phyloP scores from a whole-genome alignment of 352 stramenopile species.

The Phytophthora constricta region DNA sequence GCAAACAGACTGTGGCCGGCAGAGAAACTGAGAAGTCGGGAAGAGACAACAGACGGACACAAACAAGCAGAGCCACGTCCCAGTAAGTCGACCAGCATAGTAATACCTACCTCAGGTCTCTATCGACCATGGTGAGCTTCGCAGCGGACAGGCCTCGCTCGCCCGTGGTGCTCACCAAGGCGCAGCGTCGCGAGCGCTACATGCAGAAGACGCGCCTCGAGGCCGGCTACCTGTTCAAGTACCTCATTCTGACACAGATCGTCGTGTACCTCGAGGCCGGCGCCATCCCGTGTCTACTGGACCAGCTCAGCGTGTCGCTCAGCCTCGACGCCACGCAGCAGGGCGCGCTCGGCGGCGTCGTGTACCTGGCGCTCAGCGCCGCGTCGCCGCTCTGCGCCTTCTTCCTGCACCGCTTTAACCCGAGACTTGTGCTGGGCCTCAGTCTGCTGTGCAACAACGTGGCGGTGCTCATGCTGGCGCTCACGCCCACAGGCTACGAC shows the following conservation, averaged over 20 bases:
- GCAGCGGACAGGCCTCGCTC: constrained; percentile 4
- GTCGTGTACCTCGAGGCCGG: constrained; percentile 85
- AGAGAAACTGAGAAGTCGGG: no score
- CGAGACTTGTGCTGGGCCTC: constrained; percentile 65
- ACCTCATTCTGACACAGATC: constrained; percentile 85
- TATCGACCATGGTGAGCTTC: constrained; percentile 40
- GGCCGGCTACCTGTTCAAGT: constrained; percentile 88
- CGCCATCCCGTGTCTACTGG: constrained; percentile 81
- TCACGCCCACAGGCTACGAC: constrained; percentile 72
- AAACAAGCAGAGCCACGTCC: no score
- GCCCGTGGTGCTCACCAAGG: constrained; percentile 43
- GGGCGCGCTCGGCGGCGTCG: constrained; percentile 75
- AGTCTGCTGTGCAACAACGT: constrained; percentile 84
- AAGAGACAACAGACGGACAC: not conserved
- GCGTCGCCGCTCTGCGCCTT: constrained; percentile 82
- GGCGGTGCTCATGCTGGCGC: constrained; percentile 72
- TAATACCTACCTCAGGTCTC: no score
- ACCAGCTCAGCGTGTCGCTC: constrained; percentile 80
- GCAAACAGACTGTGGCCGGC: no score
- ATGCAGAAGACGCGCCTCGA: constrained; percentile 76
- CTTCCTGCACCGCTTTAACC: constrained; percentile 75
- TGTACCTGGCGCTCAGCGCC: constrained; percentile 78
- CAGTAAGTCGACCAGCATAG: no score
- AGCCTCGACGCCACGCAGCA: constrained; percentile 75
- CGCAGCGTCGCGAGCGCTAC: constrained; percentile 72